Base-by-base conservation (phyloP, 495 filamentous ascomycete species). In the Podospora appendiculata region DNA sequence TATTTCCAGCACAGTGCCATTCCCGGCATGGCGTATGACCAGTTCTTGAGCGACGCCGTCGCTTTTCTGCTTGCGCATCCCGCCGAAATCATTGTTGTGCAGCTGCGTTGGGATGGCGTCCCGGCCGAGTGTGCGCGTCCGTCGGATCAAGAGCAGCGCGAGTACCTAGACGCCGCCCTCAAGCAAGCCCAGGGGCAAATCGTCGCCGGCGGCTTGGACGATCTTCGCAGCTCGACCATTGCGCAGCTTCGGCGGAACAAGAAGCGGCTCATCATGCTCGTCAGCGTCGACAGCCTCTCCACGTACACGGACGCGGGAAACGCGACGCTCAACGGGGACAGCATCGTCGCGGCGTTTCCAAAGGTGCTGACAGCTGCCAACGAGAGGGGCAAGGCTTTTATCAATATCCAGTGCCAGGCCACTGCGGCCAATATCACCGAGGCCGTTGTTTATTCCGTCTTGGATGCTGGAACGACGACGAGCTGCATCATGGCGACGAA, bases 1-100 rank as follows among this genome's bases (percentile, higher is more conserved):
- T 81, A 79, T 53, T 81, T 81, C 62, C 71, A 75, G 51, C 78
- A 81, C 57, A 68, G 64, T 45, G 72, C 70, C 4, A 78, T 81
- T 38, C 78, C 78, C 0, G 78, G 78, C 10, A 76, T 79, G 68
- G 59, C 67, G 6, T 80, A 78, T 55, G 70, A 68, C 8, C 57
- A 63, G 10, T 79, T 81, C 55, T 63, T 80, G 32, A 36, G 61
- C 25, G 73, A 69, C 6, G 57, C 70, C 1, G 70, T 80, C 0
- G 16, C 53, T 0, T 81, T 81, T 52, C 64, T 80, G 3, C 25
- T 62, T 1, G 60, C 57, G 11, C 67, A 78, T 47, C 68, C 63
- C 14, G 59, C 63, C 13, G 78, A 80, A 49, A 79, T 80, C 44
- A 61, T 79, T 36, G 73, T 78, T 6, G 65, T 77, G 42, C 76